phyloP scores from a whole-genome alignment of 371 early-diverging fungal genomes.

The Blyttiomyces sp. region DNA sequence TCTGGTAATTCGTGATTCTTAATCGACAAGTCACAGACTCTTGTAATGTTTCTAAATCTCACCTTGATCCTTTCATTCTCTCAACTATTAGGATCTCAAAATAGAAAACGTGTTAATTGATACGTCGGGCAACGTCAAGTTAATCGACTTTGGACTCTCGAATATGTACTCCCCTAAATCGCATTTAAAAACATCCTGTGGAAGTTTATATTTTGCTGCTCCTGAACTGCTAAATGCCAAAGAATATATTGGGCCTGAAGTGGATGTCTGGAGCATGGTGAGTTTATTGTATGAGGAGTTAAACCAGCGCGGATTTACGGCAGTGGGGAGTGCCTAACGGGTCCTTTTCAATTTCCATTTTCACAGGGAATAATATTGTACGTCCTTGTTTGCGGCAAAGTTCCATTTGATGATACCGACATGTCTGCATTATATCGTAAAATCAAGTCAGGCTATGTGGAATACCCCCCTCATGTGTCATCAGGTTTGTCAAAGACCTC shows the following conservation, averaged over 20 bases:
- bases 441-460: too few species aligned
- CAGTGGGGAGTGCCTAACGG: too few species aligned
- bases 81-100: neutral
- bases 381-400: constrained; percentile 81
- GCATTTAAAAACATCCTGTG: constrained; percentile 63
- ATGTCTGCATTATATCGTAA: constrained; percentile 51
- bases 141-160: constrained; percentile 67
- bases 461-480: too few species aligned
- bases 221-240: constrained; percentile 71
- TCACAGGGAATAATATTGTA: constrained; percentile 83
- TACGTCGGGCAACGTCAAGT: constrained; percentile 46
- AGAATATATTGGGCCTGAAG: constrained; percentile 64
- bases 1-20: constrained; percentile 40
- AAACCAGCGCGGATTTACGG: too few species aligned
- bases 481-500: too few species aligned
- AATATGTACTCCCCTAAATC: constrained; percentile 56
- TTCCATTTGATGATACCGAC: constrained; percentile 76
- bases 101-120: constrained; percentile 58
- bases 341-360: too few species aligned
- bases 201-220: constrained; percentile 67
- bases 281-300: neutral
- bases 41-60: neutral
- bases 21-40: constrained; percentile 51
- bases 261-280: constrained; percentile 62
- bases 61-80: neutral